These are phyloP conservation scores for Avicennia marina DNA, from an alignment of 257 asterid genomes.

Conservation along the genomic window DNA sequence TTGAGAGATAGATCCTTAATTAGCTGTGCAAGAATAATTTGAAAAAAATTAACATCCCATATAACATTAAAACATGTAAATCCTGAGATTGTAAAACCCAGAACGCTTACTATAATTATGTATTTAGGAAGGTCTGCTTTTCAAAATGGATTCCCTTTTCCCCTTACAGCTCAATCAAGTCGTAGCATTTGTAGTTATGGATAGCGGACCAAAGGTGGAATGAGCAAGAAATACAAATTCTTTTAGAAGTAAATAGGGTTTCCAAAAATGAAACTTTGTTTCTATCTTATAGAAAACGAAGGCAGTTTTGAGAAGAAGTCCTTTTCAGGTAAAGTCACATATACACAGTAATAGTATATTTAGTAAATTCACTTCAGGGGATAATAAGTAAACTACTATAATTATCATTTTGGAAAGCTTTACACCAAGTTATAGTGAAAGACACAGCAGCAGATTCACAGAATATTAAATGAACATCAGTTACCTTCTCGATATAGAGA, in stretches of 20 bases:
- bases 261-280: too few relatives aligned
- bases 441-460: neutral
- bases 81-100: neutral
- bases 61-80: neutral
- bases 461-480: constrained; percentile 14
- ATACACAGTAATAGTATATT: neutral
- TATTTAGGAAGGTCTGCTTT: too few relatives aligned
- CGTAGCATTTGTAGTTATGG: too few relatives aligned
- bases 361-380: neutral
- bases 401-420: neutral
- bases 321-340: too few relatives aligned
- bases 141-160: too few relatives aligned
- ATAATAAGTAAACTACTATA: neutral
- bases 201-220: too few relatives aligned
- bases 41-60: neutral
- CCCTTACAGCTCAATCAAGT: too few relatives aligned
- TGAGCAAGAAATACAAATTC: too few relatives aligned
- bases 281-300: too few relatives aligned
- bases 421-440: constrained; percentile 6
- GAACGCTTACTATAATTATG: neutral
- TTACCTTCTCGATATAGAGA: constrained; percentile 94
- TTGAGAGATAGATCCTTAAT: constrained; percentile 20
- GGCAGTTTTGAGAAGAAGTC: too few relatives aligned
- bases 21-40: constrained; percentile 4
- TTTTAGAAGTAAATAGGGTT: too few relatives aligned